Evolutionary conservation across 2,329 filamentous ascomycete genomes (phyloP).

Genomic region (Microdochium trichocladiopsis): DNA sequence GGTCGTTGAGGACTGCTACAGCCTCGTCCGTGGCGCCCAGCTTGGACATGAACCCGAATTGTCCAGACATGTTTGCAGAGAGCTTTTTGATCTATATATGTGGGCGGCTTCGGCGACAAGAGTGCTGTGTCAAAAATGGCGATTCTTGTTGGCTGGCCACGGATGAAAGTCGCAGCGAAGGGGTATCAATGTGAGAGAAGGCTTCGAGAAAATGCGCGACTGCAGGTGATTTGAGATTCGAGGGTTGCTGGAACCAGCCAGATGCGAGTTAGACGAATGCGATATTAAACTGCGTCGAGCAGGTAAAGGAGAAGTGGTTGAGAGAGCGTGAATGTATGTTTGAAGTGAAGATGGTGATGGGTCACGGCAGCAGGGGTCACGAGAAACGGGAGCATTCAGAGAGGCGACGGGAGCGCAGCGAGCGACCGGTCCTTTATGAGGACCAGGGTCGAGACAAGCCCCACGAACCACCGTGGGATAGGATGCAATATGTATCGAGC

Average conservation of each 20-base stretch:
- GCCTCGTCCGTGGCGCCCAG: constrained; percentile 52
- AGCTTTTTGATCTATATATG: too few species aligned
- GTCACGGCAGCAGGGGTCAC: not conserved
- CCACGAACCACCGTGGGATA: too few species aligned
- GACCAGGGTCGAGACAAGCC: too few species aligned
- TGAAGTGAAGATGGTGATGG: not conserved
- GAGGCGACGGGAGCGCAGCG: not conserved
- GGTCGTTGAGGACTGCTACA: constrained; percentile 53
- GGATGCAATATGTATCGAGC: not conserved
- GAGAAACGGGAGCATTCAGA: not conserved
- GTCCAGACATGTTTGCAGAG: constrained; percentile 29
- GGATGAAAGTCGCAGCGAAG: not conserved
- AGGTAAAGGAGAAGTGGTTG: not conserved
- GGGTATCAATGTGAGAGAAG: not conserved
- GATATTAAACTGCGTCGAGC: not conserved
- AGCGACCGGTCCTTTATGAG: not conserved
- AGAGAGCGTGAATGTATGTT: not conserved
- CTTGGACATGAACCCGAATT: constrained; percentile 49
- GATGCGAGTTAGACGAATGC: not conserved
- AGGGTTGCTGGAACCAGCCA: not conserved
- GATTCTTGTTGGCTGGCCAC: not conserved
- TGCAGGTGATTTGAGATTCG: not conserved
- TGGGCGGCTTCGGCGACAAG: too few species aligned
- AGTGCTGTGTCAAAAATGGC: too few species aligned
- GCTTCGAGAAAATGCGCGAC: not conserved